These are phyloP conservation scores for Millerago galiae DNA, from an alignment of 805 yeast genomes.

Conservation along the genomic window DNA sequence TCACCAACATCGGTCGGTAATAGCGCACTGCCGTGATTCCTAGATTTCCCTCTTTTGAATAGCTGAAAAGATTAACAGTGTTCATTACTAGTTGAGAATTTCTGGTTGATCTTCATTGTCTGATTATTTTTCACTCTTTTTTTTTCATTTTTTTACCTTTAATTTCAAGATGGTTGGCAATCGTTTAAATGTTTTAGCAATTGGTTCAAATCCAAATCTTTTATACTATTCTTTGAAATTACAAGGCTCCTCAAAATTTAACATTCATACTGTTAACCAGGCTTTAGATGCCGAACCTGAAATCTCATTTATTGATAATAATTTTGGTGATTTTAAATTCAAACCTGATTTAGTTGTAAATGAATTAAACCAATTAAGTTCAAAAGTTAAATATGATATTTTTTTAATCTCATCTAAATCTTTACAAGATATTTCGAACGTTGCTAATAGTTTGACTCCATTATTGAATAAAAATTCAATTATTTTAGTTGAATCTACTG, in stretches of 20 bases:
- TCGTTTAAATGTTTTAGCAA: slow-evolving; percentile 28
- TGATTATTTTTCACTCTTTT: not conserved
- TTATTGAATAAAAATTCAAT: slow-evolving; percentile 39
- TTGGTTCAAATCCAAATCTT: slow-evolving; percentile 53
- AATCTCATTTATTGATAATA: slow-evolving; percentile 19
- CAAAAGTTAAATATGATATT: slow-evolving; percentile 31
- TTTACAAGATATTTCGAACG: slow-evolving; percentile 42
- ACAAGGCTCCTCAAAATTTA: slow-evolving; percentile 36
- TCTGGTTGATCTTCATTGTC: not conserved
- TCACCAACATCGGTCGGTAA: not conserved
- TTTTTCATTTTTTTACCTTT: no score
- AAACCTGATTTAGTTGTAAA: slow-evolving; percentile 9
- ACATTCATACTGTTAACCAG: slow-evolving; percentile 36
- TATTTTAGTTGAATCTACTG: slow-evolving; percentile 61
- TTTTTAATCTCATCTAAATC: slow-evolving; percentile 42
- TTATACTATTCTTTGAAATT: slow-evolving; percentile 56
- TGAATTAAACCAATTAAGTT: slow-evolving; percentile 9
- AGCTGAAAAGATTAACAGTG: not conserved
- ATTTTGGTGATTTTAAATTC: slow-evolving; percentile 7
- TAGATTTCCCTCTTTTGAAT: not conserved
- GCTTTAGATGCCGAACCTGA: slow-evolving; percentile 6
- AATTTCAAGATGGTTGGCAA: slow-evolving; percentile 3
- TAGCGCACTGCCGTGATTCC: not conserved
- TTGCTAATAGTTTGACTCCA: slow-evolving; percentile 32
- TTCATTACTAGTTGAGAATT: no score